Percentiles rank a stretch among this genome's conserved stretches.
Evolutionary conservation across 805 yeast genomes (phyloP).

Genomic region (Blastobotrys chiropterorum): DNA sequence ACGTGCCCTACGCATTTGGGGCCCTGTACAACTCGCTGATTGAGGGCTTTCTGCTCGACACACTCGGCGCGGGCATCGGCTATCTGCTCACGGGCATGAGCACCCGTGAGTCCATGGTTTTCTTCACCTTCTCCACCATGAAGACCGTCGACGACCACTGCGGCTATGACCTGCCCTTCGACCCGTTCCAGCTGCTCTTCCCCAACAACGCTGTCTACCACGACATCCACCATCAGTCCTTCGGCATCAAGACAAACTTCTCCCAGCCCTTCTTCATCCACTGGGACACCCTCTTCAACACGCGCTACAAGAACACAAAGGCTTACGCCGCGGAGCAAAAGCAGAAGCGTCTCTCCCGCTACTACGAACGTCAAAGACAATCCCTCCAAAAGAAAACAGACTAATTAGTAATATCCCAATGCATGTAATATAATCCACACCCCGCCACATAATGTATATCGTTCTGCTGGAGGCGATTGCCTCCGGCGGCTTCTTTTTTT

Average conservation of each 20-base stretch:
- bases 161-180: conserved; percentile 92
- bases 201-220: conserved; percentile 95
- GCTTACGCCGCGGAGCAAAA: conserved; percentile 60
- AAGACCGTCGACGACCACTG: conserved; percentile 98
- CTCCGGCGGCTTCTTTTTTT: too few relatives aligned
- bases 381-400: conserved; percentile 1
- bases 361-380: conserved; percentile 6
- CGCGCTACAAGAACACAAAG: conserved; percentile 64
- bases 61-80: conserved; percentile 87
- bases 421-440: neutral
- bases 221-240: conserved; percentile 94
- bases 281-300: conserved; percentile 75
- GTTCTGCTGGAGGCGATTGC: too few relatives aligned
- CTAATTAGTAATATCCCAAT: neutral
- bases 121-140: conserved; percentile 84
- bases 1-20: conserved; percentile 95
- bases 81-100: conserved; percentile 54
- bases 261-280: conserved; percentile 94
- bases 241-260: conserved; percentile 89
- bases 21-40: conserved; percentile 91
- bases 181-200: conserved; percentile 82
- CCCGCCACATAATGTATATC: too few relatives aligned
- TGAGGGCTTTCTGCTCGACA: conserved; percentile 90
- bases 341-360: conserved; percentile 35
- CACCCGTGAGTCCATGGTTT: conserved; percentile 67